phyloP scores from a whole-genome alignment of 306 rosid species.

The Begonia masoniana region DNA sequence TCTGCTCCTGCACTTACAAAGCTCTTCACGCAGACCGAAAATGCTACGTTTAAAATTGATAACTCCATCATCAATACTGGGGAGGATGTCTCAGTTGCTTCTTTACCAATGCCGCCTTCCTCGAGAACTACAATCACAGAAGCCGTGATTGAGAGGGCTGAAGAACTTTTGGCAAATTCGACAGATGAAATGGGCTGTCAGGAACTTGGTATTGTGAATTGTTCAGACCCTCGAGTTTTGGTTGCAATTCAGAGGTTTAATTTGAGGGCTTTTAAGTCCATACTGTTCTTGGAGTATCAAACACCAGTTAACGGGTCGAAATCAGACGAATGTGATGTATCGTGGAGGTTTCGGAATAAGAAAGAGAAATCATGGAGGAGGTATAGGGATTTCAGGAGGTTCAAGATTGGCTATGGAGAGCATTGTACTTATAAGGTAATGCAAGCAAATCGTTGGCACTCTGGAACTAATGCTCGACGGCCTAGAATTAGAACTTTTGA shows the following conservation, averaged over 20 bases:
- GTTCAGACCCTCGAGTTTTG: slow-evolving; percentile 73
- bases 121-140: slow-evolving; percentile 32
- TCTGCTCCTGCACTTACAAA: slow-evolving; percentile 83
- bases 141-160: slow-evolving; percentile 38
- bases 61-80: slow-evolving; percentile 69
- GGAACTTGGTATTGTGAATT: slow-evolving; percentile 33
- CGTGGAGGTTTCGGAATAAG: slow-evolving; percentile 86
- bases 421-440: slow-evolving; percentile 62
- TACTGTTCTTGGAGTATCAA: slow-evolving; percentile 66
- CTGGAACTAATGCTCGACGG: slow-evolving; percentile 72
- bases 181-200: slow-evolving; percentile 17
- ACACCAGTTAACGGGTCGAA: slow-evolving; percentile 56
- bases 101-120: slow-evolving; percentile 25
- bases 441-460: slow-evolving; percentile 79
- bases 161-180: slow-evolving; percentile 25
- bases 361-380: slow-evolving; percentile 90
- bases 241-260: slow-evolving; percentile 66
- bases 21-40: slow-evolving; percentile 60
- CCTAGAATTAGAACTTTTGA: slow-evolving; percentile 13
- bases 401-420: slow-evolving; percentile 30
- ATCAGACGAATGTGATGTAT: slow-evolving; percentile 69
- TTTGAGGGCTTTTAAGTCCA: slow-evolving; percentile 52
- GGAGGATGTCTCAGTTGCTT: slow-evolving; percentile 34
- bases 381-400: slow-evolving; percentile 89
- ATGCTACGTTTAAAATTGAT: slow-evolving; percentile 78